Evolutionary conservation across 73 alveolate genomes (phyloP), one percentile per base, ranked within the genome.

Genomic region (Symbiodinium natans): DNA sequence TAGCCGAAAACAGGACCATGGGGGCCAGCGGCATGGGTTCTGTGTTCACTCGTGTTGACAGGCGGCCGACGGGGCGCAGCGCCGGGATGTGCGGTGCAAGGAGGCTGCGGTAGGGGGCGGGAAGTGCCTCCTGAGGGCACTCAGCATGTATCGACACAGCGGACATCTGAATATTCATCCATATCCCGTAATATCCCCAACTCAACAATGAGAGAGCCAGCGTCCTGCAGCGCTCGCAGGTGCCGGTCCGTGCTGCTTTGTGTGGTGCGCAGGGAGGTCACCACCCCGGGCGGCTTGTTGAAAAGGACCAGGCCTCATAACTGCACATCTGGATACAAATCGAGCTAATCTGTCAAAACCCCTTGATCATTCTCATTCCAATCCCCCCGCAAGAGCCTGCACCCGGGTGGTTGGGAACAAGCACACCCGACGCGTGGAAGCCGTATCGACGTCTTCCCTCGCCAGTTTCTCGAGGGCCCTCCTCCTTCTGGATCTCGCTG

Each of bases 241-340:
- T 90, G 97, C 97, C 41, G 80, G 56, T 90, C 97, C 41, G 89
- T 90, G 41, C 59, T 33, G 36, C 43, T 29, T 17, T 54, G 19
- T 10, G 86, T 10, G 41, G 63, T 38, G 42, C 97, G 87, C 31
- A 90, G 27, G 39, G 97, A 90, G 33, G 89, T 90, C 54, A 90
- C 97, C 31, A 73, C 75, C 4, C 88, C 88, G 0, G 54, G 77
- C 8, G 97, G 97, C 80, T 90, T 90, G 97, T 90, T 90, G 97
- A 71, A 90, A 34, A 90, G 71, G 23, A 90, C 89, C 80, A 90
- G 80, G 27, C 97, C 89, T 90, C 33, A 46, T 9, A 27, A 13
- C n/a, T n/a, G n/a, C n/a, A n/a, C n/a, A n/a, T n/a, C n/a, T n/a
- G n/a, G n/a, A n/a, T n/a, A n/a, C n/a, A n/a, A n/a, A n/a, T n/a